Base-by-base conservation (phyloP, 2,329 filamentous ascomycete species). In the Colletotrichum paranaense region DNA sequence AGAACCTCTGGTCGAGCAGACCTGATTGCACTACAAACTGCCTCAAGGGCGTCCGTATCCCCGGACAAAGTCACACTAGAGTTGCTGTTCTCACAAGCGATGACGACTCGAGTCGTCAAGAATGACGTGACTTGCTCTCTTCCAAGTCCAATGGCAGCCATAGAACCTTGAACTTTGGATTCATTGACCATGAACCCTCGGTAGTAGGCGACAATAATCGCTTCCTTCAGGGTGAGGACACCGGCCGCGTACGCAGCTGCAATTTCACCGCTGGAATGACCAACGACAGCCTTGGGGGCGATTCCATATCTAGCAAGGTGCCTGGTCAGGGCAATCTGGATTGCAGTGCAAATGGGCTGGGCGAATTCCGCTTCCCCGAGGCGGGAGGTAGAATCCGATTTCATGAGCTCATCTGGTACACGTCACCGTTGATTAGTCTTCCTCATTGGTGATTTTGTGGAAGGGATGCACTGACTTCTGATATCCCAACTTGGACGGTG, bases 281-380 rank as follows among this genome's bases (percentile, higher is more conserved):
- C 83, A 1, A 81, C 74, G 1, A 84, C 81, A 0, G 78, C 79
- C 3, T 74, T n/a, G 0, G 83, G 81, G 0, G 57, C 57, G 3
- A 86, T 71, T 0, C 74, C 76, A 65, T 78, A 80, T 1, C 73
- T 77, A 0, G 78, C 69, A 2, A 85, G 76, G 0, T 84, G 76
- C 5, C 85, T 76, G 1, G 81, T 82, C 1, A 88, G 75, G 0
- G 80, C 88, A 2, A 91, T 81, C 74, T 91, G 89, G 0, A 91
- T 55, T 0, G 88, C 88, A 0, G 88, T 90, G 64, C 86, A 89
- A 1, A 89, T 76, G 0, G 89, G 86, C 74, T 90, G 88, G 0
- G 86, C 76, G 42, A 79, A 72, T 16, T 76, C 73, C 7, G 77
- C 70, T 24, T 78, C 73, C 7, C 75, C 67, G 11, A 80, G 65